Evolutionary conservation across 164 flowering plant species (phyloP).

Genomic region (Chimonanthus praecox): DNA sequence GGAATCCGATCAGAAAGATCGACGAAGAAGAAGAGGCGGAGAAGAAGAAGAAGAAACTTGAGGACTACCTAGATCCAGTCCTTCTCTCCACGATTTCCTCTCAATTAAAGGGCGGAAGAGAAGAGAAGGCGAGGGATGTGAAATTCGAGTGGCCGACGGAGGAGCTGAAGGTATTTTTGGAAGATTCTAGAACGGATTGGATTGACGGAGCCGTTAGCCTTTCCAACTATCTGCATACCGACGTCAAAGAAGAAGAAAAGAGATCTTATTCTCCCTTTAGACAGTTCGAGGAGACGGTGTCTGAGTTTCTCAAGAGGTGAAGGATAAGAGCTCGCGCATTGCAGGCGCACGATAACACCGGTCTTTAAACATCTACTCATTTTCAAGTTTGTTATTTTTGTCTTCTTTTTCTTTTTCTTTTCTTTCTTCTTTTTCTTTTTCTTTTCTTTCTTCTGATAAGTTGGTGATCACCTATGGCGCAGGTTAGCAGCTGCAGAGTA

Average conservation of each 20-base stretch:
- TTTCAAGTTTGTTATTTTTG: too few relatives aligned
- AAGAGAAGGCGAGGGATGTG: not conserved
- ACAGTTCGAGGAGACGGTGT: slow-evolving; percentile 18
- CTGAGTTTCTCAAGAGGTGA: slow-evolving; percentile 9
- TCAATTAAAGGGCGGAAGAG: slow-evolving; percentile 9
- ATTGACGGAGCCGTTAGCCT: slow-evolving; percentile 15
- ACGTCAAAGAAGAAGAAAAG: not conserved
- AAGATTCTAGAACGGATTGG: not conserved
- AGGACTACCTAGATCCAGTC: slow-evolving; percentile 31
- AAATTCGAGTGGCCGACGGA: slow-evolving; percentile 24
- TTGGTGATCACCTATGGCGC: too few relatives aligned
- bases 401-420: too few relatives aligned
- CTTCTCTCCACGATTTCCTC: slow-evolving; percentile 25
- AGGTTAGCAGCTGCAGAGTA: too few relatives aligned
- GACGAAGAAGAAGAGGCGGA: not conserved
- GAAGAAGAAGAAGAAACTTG: slow-evolving; percentile 13
- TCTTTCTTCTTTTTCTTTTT: too few relatives aligned
- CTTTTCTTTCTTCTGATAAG: too few relatives aligned
- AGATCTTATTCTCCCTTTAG: slow-evolving; percentile 11
- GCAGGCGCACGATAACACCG: not conserved
- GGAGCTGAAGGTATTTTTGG: slow-evolving; percentile 14
- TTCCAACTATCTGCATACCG: slow-evolving; percentile 7
- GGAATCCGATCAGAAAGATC: not conserved
- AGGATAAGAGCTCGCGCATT: not conserved
- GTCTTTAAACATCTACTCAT: too few relatives aligned